Base-by-base conservation (phyloP, 192 early-diverging fungal genomes). In the Phycomyces blakesleeanus region DNA sequence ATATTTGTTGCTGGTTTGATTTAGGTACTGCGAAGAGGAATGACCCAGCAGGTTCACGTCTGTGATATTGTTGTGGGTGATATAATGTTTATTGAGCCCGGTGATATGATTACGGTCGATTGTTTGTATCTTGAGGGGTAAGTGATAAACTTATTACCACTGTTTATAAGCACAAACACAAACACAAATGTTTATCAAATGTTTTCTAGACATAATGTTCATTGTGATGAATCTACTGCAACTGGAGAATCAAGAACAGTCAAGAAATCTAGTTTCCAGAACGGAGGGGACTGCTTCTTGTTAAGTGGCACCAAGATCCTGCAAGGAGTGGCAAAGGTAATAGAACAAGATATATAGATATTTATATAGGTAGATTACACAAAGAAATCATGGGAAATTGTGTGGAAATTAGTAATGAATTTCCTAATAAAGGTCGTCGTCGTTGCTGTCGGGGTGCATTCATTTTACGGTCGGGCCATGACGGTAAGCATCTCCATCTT, bases 61-160 rank as follows among this genome's bases (percentile, higher is more conserved):
- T 79, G 82, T 62, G 89, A 93, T 29, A 59, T 99, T 26, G 83
- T 92, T 64, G 93, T 95, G 24, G 97, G 97, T 20, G 97, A 99
- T 68, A 81, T 99, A 57, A 67, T 91, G 69, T 64, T 83, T 40
- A 70, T 99, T 49, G 89, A 92, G 60, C 90, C 91, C 5, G 97
- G 97, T 60, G 96, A 97, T 74, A 87, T 98, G 16, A 66, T 97
- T n/a, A 88, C 94, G 8, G 94, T 93, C n/a, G 96, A 98, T 69
- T 95, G 92, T 66, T 73, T 97, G 53, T 84, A 87, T 52, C 65
- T 97, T 49, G 73, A 75, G 53, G 89, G 87, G 57, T 59, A 59
- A 59, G 27, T 25, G 21, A 12, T n/a, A n/a, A n/a, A n/a, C n/a
- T n/a, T n/a, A n/a, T n/a, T n/a, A n/a, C n/a, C n/a, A n/a, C n/a